Conservation (phyloP, 306 rosid genomes). For the Mimosa pudica region DNA sequence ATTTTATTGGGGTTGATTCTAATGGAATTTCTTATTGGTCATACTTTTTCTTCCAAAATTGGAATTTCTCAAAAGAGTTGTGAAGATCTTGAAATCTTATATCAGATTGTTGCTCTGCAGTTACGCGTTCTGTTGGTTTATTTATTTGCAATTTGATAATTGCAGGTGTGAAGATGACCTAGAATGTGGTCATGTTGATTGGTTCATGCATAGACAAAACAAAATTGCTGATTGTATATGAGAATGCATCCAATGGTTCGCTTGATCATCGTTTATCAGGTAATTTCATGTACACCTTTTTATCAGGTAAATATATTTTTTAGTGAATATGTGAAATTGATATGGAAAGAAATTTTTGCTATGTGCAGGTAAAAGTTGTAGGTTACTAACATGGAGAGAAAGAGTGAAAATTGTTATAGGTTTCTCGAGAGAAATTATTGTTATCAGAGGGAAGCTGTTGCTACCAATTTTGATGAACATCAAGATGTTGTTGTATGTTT, state of each 20-base stretch:
- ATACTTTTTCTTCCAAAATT: too few relatives aligned
- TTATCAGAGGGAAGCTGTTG: too few relatives aligned
- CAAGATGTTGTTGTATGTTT: too few relatives aligned
- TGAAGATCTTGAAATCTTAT: too few relatives aligned
- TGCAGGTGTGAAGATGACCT: too few relatives aligned
- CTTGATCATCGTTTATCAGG: conserved; percentile 67
- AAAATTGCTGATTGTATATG: conserved; percentile 61
- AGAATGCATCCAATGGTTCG: conserved; percentile 72
- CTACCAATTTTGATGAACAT: too few relatives aligned
- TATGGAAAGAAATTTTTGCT: conserved; percentile 14
- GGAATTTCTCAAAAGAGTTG: too few relatives aligned
- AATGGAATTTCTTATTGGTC: too few relatives aligned
- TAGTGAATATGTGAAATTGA: not conserved
- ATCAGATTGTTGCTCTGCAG: too few relatives aligned
- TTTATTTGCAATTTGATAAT: too few relatives aligned
- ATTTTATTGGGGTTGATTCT: too few relatives aligned
- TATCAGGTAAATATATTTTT: not conserved
- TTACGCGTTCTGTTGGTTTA: too few relatives aligned
- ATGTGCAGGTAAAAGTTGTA: conserved; percentile 48
- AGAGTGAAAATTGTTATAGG: conserved; percentile 81
- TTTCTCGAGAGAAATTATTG: conserved; percentile 45
- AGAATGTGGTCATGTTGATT: conserved; percentile 64
- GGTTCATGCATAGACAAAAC: conserved; percentile 66
- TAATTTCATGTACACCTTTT: conserved; percentile 42
- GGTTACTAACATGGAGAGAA: conserved; percentile 66